Base-by-base conservation (phyloP, 495 filamentous ascomycete genomes). In the Tuber calosporum region DNA sequence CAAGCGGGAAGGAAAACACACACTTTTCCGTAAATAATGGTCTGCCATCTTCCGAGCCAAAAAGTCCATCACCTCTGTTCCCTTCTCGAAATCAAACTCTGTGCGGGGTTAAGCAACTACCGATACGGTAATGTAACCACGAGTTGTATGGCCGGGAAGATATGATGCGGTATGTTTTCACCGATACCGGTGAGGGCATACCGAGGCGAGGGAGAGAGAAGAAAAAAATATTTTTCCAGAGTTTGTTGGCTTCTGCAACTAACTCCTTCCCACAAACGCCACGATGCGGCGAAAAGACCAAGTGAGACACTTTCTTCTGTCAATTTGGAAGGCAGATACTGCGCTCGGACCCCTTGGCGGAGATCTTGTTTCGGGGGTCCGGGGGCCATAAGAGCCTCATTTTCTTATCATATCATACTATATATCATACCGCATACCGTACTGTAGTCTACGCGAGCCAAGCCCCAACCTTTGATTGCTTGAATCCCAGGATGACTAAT, bases 1-100 rank as follows among this genome's bases (percentile, higher is more conserved):
- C 53, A 62, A 34, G 53, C 75, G 74, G 76, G 76, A 77, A 77
- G 70, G 76, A 71, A 74, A 77, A 62, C 76, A 76, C 76, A 71
- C 76, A 77, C 74, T 68, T 58, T 74, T 77, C 76, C 37, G 76
- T 77, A 78, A 74, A 68, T 34, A 34, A 7, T 3, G 26, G 53
- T 62, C 53, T 34, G 26, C 53, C 53, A 4, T 62, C 19, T 11
- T 34, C 26, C 1, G 26, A 34, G 26, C 53, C 26, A 15, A 34
- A 58, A 34, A 34, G 53, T 62, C 26, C 1, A 34, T 2, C 15
- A 0, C 39, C 6, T n/a, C 0, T 11, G 19, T 34, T 34, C 53
- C 53, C n/a, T 30, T 26, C 6, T 5, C 26, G 1, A 30, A 58
- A 30, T 9, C 53, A 62, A 62, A 62, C 19, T 62, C 15, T 62